These are phyloP conservation scores for Phytophthora multivora DNA, from an alignment of 352 stramenopile genomes.

Conservation along the genomic window DNA sequence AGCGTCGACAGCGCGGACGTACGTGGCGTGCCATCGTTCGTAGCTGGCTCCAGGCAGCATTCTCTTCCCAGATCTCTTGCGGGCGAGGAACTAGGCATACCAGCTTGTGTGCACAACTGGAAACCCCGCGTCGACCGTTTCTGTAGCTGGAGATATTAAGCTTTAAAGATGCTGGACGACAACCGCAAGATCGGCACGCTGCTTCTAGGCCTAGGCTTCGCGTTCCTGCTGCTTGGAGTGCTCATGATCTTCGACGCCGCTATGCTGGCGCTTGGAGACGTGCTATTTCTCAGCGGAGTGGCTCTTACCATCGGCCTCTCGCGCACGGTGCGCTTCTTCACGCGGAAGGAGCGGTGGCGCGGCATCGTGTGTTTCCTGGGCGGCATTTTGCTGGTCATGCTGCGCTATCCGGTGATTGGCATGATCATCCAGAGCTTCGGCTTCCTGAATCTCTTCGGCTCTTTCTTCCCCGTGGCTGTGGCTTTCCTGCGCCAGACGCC, in stretches of 20 bases:
- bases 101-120: not conserved
- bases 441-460: conserved; percentile 96
- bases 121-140: not conserved
- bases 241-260: conserved; percentile 95
- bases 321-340: conserved; percentile 95
- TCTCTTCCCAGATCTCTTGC: not conserved
- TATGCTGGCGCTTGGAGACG: conserved; percentile 93
- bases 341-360: conserved; percentile 91
- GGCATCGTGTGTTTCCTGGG: conserved; percentile 95
- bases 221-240: conserved; percentile 93
- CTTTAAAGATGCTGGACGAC: conserved; percentile 79
- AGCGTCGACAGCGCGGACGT: conserved; percentile 3
- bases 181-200: conserved; percentile 97
- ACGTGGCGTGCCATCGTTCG: conserved; percentile 6
- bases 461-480: conserved; percentile 95
- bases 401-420: conserved; percentile 92
- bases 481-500: conserved; percentile 93
- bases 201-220: conserved; percentile 91
- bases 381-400: conserved; percentile 92
- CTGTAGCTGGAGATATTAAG: not conserved
- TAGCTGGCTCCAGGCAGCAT: not conserved
- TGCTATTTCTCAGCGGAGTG: conserved; percentile 93
- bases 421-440: conserved; percentile 95
- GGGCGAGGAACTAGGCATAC: not conserved
- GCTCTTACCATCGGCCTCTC: conserved; percentile 94